Base-by-base conservation (phyloP, 108 stramenopile species). In the Pseudonitzschia delicatissima region DNA sequence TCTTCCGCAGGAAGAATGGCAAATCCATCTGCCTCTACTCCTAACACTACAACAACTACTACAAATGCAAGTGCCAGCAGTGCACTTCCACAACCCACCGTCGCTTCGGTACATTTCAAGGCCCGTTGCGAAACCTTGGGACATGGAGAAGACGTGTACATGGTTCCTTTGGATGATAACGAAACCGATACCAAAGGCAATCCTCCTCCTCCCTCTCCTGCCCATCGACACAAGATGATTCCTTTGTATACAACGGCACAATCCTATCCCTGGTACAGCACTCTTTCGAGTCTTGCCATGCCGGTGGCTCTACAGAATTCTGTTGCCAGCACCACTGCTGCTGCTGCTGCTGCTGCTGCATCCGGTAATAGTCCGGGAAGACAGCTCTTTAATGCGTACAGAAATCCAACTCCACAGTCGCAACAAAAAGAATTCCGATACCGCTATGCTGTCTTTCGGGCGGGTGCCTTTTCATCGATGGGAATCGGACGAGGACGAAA, bases 111-210 rank as follows among this genome's bases (percentile, higher is more conserved):
- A 8, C 82, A 78, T 45, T 93, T 93, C 69, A 87, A 88, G 42
- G 92, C 90, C 15, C 85, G 92, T 45, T 87, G 87, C 59, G 92
- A 93, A 77, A 67, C 71, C 8, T 51, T 93, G 32, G 87, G 87
- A 26, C 77, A 88, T 76, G 92, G 92, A 45, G 92, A 93, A 69
- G 73, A 74, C 27, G 85, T 93, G 4, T 90, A 77, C 64, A 57
- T 93, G 61, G 68, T 66, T 23, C 68, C 63, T 57, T 71, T 71
- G 33, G 81, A 74, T 8, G 74, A 83, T 62, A 25, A 66, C 44
- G 66, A 73, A 23, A 51, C 23, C 23, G 27, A 8, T n/a, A 3
- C 11, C 9, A n/a, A 42, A 42, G 12, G 13, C 5, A n/a, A n/a
- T 4, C 32, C 32, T 2, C 53, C 29, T 15, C 53, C 53, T n/a